Evolutionary conservation across 768 basidiomycete species (phyloP).

Genomic region (Sistotremastrum niveocremeum): DNA sequence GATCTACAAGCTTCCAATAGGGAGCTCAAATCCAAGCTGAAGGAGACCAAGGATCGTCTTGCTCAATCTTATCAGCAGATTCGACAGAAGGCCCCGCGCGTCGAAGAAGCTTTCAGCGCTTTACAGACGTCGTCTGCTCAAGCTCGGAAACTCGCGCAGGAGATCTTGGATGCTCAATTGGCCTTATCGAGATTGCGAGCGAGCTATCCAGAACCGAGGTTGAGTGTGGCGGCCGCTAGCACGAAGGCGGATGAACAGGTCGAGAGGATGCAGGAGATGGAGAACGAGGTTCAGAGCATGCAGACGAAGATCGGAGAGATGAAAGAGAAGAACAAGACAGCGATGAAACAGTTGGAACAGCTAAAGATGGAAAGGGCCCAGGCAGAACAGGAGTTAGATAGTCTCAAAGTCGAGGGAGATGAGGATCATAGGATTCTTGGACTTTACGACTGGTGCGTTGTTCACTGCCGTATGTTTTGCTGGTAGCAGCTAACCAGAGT

Average conservation of each 20-base stretch:
- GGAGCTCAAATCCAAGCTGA: slow-evolving; percentile 56
- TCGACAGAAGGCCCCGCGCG: slow-evolving; percentile 45
- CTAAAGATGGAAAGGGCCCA: slow-evolving; percentile 50
- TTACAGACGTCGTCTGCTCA: slow-evolving; percentile 6
- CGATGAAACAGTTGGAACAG: slow-evolving; percentile 41
- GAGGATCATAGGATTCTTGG: slow-evolving; percentile 52
- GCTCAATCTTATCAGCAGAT: slow-evolving; percentile 51
- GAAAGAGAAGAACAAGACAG: slow-evolving; percentile 49
- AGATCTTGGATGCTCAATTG: slow-evolving; percentile 74
- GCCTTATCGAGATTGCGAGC: slow-evolving; percentile 70
- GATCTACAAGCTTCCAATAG: slow-evolving; percentile 45
- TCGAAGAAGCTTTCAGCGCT: slow-evolving; percentile 42
- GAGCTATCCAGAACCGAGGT: slow-evolving; percentile 63
- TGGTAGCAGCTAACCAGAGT: background rate
- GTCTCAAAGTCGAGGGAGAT: slow-evolving; percentile 35
- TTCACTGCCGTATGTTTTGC: background rate
- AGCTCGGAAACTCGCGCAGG: slow-evolving; percentile 48
- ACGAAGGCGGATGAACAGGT: slow-evolving; percentile 64
- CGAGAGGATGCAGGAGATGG: slow-evolving; percentile 64
- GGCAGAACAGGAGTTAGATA: slow-evolving; percentile 50
- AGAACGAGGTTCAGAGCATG: slow-evolving; percentile 45
- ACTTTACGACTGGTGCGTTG: slow-evolving; percentile 55
- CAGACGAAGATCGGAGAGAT: slow-evolving; percentile 37
- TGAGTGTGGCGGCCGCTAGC: slow-evolving; percentile 65
- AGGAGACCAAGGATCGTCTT: slow-evolving; percentile 48